Base-by-base conservation (phyloP, 495 filamentous ascomycete species). In the Hyphodiscus hymeniophilus region DNA sequence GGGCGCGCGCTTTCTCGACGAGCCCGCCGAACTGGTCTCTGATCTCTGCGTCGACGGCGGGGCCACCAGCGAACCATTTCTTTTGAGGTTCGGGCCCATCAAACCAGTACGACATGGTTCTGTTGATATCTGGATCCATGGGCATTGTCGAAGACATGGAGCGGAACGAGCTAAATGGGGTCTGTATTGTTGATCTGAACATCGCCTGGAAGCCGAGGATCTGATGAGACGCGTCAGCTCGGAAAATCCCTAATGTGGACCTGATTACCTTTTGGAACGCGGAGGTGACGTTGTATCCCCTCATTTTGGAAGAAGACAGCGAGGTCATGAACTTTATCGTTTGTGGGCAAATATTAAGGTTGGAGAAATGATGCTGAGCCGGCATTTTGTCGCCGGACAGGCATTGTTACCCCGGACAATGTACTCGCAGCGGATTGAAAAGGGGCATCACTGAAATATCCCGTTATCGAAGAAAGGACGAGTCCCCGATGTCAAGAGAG, bases 11-110 rank as follows among this genome's bases (percentile, higher is more conserved):
- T 28, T 43, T 38, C 2, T 34, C 23, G 28, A 51, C 30, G 1
- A 56, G 53, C n/a, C 16, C 20, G 1, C 30, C 38, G 43, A 56
- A 56, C 30, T 51, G 42, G 11, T 42, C 28, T 39, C 45, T 43
- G 30, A 56, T 56, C 28, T 56, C 47, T 0, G 47, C 47, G 24
- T 56, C 53, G 16, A 56, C 30, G 22, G 40, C 2, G 16, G 47
- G 41, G 7, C 47, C 47, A 16, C 52, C 52, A 0, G 7, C 5
- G 26, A 55, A 55, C 52, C 52, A 55, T 46, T 46, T 45, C 26
- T 47, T 31, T 3, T 3, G 8, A 6, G 38, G 41, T 3, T 40
- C 22, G 5, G 23, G 17, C 20, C 12, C 47, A 15, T 35, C 41
- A 15, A 55, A 50, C 52, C 52, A 55, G 20, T 52, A 52, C 28